phyloP scores from a whole-genome alignment of 2,329 filamentous ascomycete species.

The Thelonectria blattea region DNA sequence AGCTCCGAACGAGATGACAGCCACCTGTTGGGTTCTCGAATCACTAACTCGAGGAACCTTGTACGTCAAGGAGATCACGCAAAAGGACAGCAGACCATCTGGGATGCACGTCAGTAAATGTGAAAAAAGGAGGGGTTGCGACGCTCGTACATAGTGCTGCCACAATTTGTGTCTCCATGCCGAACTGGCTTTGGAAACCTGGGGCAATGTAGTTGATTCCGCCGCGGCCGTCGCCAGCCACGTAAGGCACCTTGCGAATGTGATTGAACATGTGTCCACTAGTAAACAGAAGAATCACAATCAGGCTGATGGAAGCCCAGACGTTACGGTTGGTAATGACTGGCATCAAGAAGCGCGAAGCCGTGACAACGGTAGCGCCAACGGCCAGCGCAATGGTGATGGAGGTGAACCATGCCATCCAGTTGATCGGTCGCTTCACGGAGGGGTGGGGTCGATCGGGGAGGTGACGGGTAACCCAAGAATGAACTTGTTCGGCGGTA shows the following conservation, averaged over 20 bases:
- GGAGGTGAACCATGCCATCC: constrained; percentile 72
- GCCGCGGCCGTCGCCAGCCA: constrained; percentile 81
- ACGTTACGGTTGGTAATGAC: constrained; percentile 88
- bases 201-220: constrained; percentile 88
- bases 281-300: constrained; percentile 89
- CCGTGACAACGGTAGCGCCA: constrained; percentile 71
- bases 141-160: constrained; percentile 82
- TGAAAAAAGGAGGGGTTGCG: not conserved
- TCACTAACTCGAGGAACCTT: constrained; percentile 91
- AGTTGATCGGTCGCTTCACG: constrained; percentile 88
- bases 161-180: constrained; percentile 93
- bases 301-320: constrained; percentile 89
- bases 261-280: constrained; percentile 99
- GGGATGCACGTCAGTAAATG: constrained; percentile 43
- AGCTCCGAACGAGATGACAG: constrained; percentile 78
- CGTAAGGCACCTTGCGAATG: constrained; percentile 94
- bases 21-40: constrained; percentile 77
- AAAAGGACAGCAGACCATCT: constrained; percentile 80
- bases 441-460: constrained; percentile 77
- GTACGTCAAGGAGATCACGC: constrained; percentile 86
- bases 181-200: constrained; percentile 93
- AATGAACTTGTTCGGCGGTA: constrained; percentile 77
- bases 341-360: constrained; percentile 80
- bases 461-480: constrained; percentile 80
- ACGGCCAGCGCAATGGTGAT: constrained; percentile 73